These are phyloP conservation scores for Margaritispora aquatica DNA, from an alignment of 495 filamentous ascomycete genomes.

Conservation along the genomic window DNA sequence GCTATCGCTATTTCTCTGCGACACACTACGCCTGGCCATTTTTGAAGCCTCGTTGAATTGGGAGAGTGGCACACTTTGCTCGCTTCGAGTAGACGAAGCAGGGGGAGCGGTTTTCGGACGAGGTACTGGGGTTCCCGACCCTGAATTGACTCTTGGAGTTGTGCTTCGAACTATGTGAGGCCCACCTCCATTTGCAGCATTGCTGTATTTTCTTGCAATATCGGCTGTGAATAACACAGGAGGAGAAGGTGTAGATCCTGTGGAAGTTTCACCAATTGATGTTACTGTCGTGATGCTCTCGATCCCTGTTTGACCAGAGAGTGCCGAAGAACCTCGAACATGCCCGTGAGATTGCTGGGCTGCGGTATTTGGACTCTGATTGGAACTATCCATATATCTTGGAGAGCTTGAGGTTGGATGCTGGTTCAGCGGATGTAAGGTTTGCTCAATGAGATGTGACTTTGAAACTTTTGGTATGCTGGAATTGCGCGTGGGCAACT, in stretches of 20 bases:
- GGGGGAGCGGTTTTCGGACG: not conserved
- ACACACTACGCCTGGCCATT: not conserved
- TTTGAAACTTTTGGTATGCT: constrained; percentile 2
- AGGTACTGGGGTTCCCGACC: not conserved
- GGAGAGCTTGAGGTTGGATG: not conserved
- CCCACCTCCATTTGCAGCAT: not conserved
- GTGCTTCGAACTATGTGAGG: not conserved
- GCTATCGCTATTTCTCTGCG: not conserved
- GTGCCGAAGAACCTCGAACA: not conserved
- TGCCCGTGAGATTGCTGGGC: not conserved
- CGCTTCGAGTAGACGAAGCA: not conserved
- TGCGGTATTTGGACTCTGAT: not conserved
- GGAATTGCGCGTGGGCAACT: constrained; percentile 7
- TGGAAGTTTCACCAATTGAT: not conserved
- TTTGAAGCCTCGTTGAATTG: not conserved
- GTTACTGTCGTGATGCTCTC: not conserved
- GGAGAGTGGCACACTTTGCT: not conserved
- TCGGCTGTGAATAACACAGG: not conserved
- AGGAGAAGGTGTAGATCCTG: not conserved
- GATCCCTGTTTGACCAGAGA: not conserved
- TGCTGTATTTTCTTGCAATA: not conserved
- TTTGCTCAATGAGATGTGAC: not conserved
- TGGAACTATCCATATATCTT: not conserved
- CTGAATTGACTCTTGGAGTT: not conserved
- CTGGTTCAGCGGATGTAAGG: not conserved